Evolutionary conservation across 768 basidiomycete genomes (phyloP), one percentile per base, ranked within the genome.

Genomic region (Boletellus ananas): DNA sequence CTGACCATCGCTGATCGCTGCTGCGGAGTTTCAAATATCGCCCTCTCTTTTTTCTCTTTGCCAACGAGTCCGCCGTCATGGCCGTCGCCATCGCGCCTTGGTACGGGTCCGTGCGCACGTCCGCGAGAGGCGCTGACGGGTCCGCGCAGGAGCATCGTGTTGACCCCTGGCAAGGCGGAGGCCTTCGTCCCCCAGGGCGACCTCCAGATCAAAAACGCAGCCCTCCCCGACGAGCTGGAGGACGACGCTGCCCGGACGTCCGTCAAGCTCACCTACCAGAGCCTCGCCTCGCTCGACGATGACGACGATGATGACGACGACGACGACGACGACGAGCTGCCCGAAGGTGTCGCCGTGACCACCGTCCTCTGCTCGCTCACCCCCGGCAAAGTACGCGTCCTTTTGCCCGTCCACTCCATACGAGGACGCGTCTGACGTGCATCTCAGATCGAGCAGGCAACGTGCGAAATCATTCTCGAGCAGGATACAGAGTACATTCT

Each of bases 351-450:
- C 17, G 65, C 66, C 17, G 61, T 69, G 43, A 77, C 79, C 27
- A 83, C 84, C 16, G 75, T 91, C 49, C 72, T 95, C 14, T 85
- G 87, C 64, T 82, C 90, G 1, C 73, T 96, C 59, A 90, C 85
- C 43, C 84, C 88, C 23, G 87, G 90, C 52, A 88, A 85, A 73
- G 93, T 90, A 60, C 48, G 76, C 44, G 48, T 36, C 43, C 47
- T 36, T 10, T 37, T 13, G 20, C 4, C 1, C 2, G 8, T 13
- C 20, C 18, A 43, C 49, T 17, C 33, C 38, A 27, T 17, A 29
- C 47, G n/a, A 50, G 16, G 42, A 49, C 46, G 52, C 45, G 44
- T 42, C 45, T 43, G 27, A 63, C 49, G 31, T 44, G 42, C 21
- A 25, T 43, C 14, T 27, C 43, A 94, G 92, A 80, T 85, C 55